Percentiles rank a stretch among this genome's conserved stretches.
Conservation (phyloP, 1,139 yeast genomes). For the Yamadazyma jaroonii region DNA sequence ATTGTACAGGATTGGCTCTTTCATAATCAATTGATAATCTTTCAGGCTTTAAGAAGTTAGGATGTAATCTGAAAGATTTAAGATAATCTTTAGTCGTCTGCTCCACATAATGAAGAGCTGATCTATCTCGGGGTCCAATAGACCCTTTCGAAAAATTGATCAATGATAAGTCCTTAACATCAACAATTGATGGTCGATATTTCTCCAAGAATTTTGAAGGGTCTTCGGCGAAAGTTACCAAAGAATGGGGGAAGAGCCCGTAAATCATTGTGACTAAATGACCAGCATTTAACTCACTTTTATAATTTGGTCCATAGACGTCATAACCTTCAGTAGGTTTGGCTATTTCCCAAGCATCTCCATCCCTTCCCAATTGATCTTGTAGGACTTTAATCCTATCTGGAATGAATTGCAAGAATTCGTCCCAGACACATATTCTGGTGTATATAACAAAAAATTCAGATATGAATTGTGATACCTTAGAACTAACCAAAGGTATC, state of each 20-base stretch:
- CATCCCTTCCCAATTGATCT: slow-evolving; percentile 8
- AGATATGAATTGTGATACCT: slow-evolving; percentile 33
- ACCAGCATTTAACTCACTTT: slow-evolving; percentile 19
- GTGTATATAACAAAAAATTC: slow-evolving; percentile 47
- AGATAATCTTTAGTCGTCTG: slow-evolving; percentile 11
- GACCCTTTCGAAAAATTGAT: slow-evolving; percentile 6
- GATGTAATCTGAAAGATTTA: slow-evolving; percentile 43
- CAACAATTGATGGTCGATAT: slow-evolving; percentile 14
- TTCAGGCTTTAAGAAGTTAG: slow-evolving; percentile 36
- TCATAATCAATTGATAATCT: slow-evolving; percentile 37
- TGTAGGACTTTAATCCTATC: slow-evolving; percentile 12
- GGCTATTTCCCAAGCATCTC: slow-evolving; percentile 16
- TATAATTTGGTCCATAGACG: slow-evolving; percentile 3
- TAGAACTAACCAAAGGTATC: slow-evolving; percentile 49
- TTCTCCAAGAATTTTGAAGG: slow-evolving; percentile 29
- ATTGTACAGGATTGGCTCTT: slow-evolving; percentile 31
- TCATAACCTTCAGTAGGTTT: slow-evolving; percentile 7
- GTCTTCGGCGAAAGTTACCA: slow-evolving; percentile 40
- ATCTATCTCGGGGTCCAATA: slow-evolving; percentile 9
- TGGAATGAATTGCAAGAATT: slow-evolving; percentile 11
- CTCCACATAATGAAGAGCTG: slow-evolving; percentile 3
- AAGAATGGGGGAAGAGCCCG: slow-evolving; percentile 59
- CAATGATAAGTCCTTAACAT: slow-evolving; percentile 7
- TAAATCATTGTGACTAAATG: slow-evolving; percentile 46
- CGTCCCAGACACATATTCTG: slow-evolving; percentile 36